Base-by-base conservation (phyloP, 1,284 basidiomycete genomes). In the Ceratorhiza oryzae-sativae region DNA sequence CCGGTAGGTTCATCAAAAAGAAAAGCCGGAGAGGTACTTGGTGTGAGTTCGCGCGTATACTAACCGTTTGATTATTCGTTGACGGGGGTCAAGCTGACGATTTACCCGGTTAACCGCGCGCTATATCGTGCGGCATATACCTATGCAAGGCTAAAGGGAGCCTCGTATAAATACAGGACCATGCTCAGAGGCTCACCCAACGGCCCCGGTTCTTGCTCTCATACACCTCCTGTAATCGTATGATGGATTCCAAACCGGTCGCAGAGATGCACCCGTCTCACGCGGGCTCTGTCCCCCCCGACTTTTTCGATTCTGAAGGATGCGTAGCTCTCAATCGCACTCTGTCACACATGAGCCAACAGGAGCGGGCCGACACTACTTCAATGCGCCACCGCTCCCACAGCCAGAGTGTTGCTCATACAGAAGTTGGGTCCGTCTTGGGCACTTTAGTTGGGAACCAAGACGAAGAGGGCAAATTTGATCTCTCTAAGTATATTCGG, bases 281-380 rank as follows among this genome's bases (percentile, higher is more conserved):
- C 30, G 18, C 65, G 18, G 65, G 48, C 42, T 58, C 65, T 25
- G 53, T 70, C n/a, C 51, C 53, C 8, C 39, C 65, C 4, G 53
- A 70, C 42, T 58, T 58, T 25, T 70, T 70, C 30, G 65, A 70
- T 32, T 42, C 15, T n/a, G 53, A 70, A 58, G 65, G 65, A 70
- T 70, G 65, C 25, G 65, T 53, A 10, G 53, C 39, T 12, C 65
- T 70, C 18, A 48, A 32, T 20, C 51, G 65, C 5, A 70, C 65
- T 8, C 65, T 70, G 18, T 70, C 65, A 2, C 65, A 39, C 2
- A 56, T 70, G 39, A 70, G 65, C 65, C 65, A 70, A 25, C 25
- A 67, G 63, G 41, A 55, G 55, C 49, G n/a, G 2, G 55, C 36
- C 12, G 9, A 15, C 15, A 2, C 55, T 23, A 3, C 34, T n/a